Percentiles rank a stretch among this genome's conserved stretches.
These are phyloP conservation scores for Melampsora americana DNA, from an alignment of 1,284 basidiomycete genomes.

Conservation along the genomic window DNA sequence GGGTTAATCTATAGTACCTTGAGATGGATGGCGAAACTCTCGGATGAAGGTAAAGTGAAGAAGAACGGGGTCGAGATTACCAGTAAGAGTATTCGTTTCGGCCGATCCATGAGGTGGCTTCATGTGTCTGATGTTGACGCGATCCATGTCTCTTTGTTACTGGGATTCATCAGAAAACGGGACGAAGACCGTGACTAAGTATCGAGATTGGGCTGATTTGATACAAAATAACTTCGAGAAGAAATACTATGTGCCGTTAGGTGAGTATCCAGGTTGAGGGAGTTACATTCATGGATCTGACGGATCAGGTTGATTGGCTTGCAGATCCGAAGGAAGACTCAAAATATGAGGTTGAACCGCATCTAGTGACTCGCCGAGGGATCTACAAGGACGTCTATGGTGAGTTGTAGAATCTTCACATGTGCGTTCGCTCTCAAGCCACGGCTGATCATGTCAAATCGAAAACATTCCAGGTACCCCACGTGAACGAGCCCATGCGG, in stretches of 20 bases:
- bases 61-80: conserved; percentile 81
- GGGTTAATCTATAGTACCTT: conserved; percentile 88
- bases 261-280: conserved; percentile 56
- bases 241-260: conserved; percentile 81
- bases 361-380: conserved; percentile 79
- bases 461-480: conserved; percentile 62
- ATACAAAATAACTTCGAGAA: conserved; percentile 84
- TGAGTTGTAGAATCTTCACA: neutral
- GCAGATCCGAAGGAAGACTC: conserved; percentile 70
- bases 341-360: conserved; percentile 68
- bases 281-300: conserved; percentile 1
- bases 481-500: conserved; percentile 80
- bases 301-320: conserved; percentile 8
- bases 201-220: conserved; percentile 82
- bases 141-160: conserved; percentile 56
- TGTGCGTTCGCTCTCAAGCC: too few species aligned
- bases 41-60: conserved; percentile 69
- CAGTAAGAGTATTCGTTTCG: conserved; percentile 60
- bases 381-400: conserved; percentile 97
- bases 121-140: neutral
- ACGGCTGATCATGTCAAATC: too few species aligned
- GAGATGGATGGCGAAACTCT: conserved; percentile 75
- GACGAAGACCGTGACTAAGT: conserved; percentile 70
- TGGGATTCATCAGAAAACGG: conserved; percentile 60
- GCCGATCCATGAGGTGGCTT: neutral